Percentiles rank a stretch among this genome's conserved stretches.
Evolutionary conservation across 169 alveolate genomes (phyloP).

Genomic region (Plasmodium chabaudi): DNA sequence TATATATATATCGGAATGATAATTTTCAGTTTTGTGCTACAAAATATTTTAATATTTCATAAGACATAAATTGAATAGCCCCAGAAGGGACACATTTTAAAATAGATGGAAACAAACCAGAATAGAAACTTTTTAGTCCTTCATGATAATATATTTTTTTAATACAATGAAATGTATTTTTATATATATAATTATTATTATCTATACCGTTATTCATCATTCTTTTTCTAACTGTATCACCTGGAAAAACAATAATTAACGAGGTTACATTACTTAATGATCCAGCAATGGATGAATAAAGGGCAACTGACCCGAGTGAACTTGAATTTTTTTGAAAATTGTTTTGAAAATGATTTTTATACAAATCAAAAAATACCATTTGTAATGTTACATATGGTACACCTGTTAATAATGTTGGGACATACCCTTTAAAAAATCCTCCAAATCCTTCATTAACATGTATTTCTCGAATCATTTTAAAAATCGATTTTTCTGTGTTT

Average conservation of each 20-base stretch:
- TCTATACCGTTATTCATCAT: constrained; percentile 91
- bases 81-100: constrained; percentile 90
- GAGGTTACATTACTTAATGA: constrained; percentile 78
- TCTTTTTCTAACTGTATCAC: constrained; percentile 91
- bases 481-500: constrained; percentile 37
- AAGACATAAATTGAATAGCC: constrained; percentile 89
- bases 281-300: constrained; percentile 76
- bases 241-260: constrained; percentile 81
- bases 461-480: constrained; percentile 78
- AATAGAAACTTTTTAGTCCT: constrained; percentile 82
- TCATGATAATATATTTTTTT: constrained; percentile 80
- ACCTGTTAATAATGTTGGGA: constrained; percentile 88
- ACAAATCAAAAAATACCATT: constrained; percentile 87
- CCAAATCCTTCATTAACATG: constrained; percentile 86
- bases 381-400: constrained; percentile 91
- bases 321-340: constrained; percentile 22
- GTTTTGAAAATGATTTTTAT: constrained; percentile 76
- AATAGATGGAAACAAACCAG: constrained; percentile 89
- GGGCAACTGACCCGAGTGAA: constrained; percentile 35
- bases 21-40: constrained; percentile 31
- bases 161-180: constrained; percentile 82
- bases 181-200: constrained; percentile 84
- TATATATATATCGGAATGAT: neutral
- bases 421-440: constrained; percentile 90
- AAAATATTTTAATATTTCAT: constrained; percentile 86